These are phyloP conservation scores for Ajuga chamaepitys DNA, from an alignment of 257 asterid genomes.

Conservation along the genomic window DNA sequence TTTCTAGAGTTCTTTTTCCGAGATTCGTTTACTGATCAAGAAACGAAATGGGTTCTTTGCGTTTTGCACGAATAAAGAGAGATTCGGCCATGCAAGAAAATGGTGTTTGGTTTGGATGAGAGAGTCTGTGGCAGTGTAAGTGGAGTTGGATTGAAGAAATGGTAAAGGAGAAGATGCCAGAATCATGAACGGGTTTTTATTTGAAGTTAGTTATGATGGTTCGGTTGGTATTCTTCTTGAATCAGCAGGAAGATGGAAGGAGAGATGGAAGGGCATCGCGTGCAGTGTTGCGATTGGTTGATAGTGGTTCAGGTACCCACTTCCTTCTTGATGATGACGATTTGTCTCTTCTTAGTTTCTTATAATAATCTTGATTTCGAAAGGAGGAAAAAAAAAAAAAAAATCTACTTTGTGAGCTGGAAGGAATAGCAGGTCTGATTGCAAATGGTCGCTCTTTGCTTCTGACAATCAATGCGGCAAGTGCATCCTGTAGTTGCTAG, in stretches of 20 bases:
- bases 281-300: background rate
- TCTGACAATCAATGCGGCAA: too few relatives aligned
- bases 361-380: too few relatives aligned
- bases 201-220: background rate
- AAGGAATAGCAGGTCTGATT: too few relatives aligned
- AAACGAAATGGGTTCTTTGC: conserved; percentile 16
- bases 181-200: conserved; percentile 31
- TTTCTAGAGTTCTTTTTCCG: background rate
- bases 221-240: background rate
- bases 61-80: background rate
- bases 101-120: conserved; percentile 19
- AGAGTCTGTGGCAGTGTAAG: background rate
- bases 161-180: conserved; percentile 46
- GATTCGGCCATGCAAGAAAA: conserved; percentile 7
- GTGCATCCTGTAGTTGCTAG: too few relatives aligned
- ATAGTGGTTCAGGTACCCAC: conserved; percentile 12
- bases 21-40: conserved; percentile 17
- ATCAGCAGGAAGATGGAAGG: too few relatives aligned
- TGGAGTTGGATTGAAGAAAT: conserved; percentile 37
- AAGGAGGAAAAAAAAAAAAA: too few relatives aligned
- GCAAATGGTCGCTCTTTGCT: too few relatives aligned
- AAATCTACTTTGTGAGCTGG: too few relatives aligned
- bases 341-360: too few relatives aligned
- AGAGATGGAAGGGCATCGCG: too few relatives aligned
- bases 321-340: background rate